A percentile compares a stretch with the other conserved stretches of the same genome.
phyloP scores from a whole-genome alignment of 176 grass and related monocot species.

The Carex pumila region DNA sequence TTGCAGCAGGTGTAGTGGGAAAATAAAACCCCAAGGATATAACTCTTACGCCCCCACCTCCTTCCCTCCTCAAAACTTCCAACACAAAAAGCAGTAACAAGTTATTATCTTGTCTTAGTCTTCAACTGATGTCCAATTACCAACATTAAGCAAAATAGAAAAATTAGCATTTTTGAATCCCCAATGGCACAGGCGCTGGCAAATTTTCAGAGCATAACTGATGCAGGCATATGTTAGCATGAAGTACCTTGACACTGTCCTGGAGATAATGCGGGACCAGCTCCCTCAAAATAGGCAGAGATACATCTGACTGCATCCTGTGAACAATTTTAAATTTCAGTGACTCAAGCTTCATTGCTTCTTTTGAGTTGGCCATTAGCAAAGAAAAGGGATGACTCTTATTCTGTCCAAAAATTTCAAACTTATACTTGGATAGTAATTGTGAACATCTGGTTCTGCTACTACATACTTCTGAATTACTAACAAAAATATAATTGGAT shows the following conservation, averaged over 20 bases:
- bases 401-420: neutral
- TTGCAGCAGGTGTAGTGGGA: neutral
- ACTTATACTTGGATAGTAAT: neutral
- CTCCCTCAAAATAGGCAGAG: conserved; percentile 94
- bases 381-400: neutral
- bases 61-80: neutral
- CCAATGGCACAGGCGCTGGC: neutral
- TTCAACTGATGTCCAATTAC: neutral
- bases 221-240: neutral
- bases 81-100: neutral
- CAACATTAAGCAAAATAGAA: neutral
- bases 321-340: neutral
- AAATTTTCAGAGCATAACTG: neutral
- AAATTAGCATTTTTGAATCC: neutral
- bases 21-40: neutral
- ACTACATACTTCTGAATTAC: neutral
- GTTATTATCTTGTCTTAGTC: neutral
- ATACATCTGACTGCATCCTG: conserved; percentile 89
- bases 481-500: neutral
- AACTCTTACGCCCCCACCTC: neutral
- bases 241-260: conserved; percentile 84
- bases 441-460: neutral
- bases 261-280: conserved; percentile 89
- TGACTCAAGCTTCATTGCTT: neutral
- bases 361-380: neutral